Evolutionary conservation across 2,329 filamentous ascomycete species (phyloP), one percentile per base, ranked within the genome.

Genomic region (Paracorniculantispora psalliotae): DNA sequence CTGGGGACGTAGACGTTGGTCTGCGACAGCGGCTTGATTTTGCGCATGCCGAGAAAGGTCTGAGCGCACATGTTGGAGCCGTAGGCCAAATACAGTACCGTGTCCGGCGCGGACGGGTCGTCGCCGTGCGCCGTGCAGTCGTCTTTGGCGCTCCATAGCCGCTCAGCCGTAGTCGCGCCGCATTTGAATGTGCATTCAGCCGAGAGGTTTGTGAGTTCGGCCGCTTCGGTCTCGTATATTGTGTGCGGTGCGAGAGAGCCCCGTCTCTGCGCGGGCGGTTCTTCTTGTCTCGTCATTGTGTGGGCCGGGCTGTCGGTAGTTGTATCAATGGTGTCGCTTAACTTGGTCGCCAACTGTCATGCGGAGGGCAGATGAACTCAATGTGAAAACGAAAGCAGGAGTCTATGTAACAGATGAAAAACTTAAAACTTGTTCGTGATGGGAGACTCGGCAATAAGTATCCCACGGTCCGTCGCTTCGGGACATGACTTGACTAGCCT

Each of bases 41-140:
- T 88, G 55, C 93, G 87, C 61, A 74, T 78, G 60, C 89, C 90
- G 50, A 87, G 81, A 72, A 97, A 97, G 0, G 90, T 96, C 70
- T 91, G 78, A 15, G 87, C 84, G 61, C 82, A 85, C 62, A 97
- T 83, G 71, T 97, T 97, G 55, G 92, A 96, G 65, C 93, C 94
- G 71, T 97, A 97, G 12, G 92, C 93, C 23, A 93, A 83, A 71
- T 93, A 93, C 54, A 92, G 81, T 26, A 92, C 79, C 1, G 88
- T 89, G 15, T 66, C 65, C 7, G 64, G 51, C n/a, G 65, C 51
- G 46, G 69, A 61, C 46, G 66, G 53, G 47, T 65, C 59, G 35
- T 67, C 21, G 62, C 65, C 15, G 46, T 64, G 51, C 41, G 33
- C 41, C 12, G 54, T 53, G 48, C 43, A 43, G 21, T 61, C 59